Evolutionary conservation across 2,329 filamentous ascomycete genomes (phyloP), one percentile per base, ranked within the genome.

Genomic region (Cercospora nicotianae): DNA sequence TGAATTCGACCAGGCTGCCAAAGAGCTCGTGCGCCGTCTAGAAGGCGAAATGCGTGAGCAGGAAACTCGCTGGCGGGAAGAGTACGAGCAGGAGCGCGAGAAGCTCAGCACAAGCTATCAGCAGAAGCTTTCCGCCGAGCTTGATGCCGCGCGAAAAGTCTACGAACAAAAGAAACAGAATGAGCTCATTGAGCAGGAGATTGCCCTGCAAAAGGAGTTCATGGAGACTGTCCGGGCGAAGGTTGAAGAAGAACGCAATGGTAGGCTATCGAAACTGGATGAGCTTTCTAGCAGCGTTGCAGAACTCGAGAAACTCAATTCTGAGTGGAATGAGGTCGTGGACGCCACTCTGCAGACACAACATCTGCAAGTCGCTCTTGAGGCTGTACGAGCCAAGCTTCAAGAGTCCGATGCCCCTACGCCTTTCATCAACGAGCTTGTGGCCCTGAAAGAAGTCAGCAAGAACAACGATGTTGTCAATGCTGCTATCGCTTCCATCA

Each of bases 401-500:
- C 90, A 93, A 77, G 90, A 90, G 72, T 86, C 90, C 12, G 83
- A 89, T 53, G 86, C 89, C 74, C 91, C 94, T 20, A 76, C 75
- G 3, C 95, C 95, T 3, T 99, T 99, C 79, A 87, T 97, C 76
- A 89, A 90, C 70, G 95, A 99, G 83, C 89, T 99, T 13, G 92
- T 96, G 20, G 95, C 95, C 3, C 87, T 99, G 65, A 97, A 97
- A 83, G 93, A 97, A 80, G 92, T 97, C 73, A 86, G 87, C 31
- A 91, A 93, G 62, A 92, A 97, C 78, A 84, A 91, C 0, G 73
- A 75, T 13, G 91, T 98, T 5, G 93, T 99, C 68, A 90, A 93
- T 74, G 94, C 94, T 3, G 95, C 95, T 68, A 96, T 99, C 75
- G 91, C 92, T n/a, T 96, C 93, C 31, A 96, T 99, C 81, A 96